Percentiles rank a stretch among this genome's conserved stretches.
These are phyloP conservation scores for Podospora pseudocomata DNA, from an alignment of 495 filamentous ascomycete genomes.

Conservation along the genomic window DNA sequence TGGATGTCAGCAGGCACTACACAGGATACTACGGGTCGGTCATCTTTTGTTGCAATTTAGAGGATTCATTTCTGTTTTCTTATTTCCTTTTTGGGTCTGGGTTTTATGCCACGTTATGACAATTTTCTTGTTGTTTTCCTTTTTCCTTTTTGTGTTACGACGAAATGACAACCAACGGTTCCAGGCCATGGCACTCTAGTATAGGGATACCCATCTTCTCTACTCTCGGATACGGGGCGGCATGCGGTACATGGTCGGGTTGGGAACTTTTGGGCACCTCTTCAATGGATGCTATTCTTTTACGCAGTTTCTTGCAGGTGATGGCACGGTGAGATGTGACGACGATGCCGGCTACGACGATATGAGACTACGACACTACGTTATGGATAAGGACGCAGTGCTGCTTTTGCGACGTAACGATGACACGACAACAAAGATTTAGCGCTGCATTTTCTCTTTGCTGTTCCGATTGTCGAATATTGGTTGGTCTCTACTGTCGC, in stretches of 20 bases:
- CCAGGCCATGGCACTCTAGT: conserved; percentile 6
- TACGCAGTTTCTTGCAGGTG: background rate
- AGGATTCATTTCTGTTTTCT: conserved; percentile 9
- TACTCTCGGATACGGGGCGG: conserved; percentile 2
- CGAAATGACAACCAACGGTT: conserved; percentile 8
- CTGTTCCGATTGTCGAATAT: background rate
- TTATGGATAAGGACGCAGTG: background rate
- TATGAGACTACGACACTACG: background rate
- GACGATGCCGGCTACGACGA: background rate
- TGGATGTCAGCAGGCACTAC: background rate
- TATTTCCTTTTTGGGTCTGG: background rate
- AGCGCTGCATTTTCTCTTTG: background rate
- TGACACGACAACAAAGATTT: background rate
- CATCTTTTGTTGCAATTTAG: conserved; percentile 4
- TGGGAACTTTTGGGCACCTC: conserved; percentile 5
- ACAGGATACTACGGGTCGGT: background rate
- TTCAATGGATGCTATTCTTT: conserved; percentile 10
- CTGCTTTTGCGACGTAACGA: background rate
- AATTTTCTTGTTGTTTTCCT: conserved; percentile 13
- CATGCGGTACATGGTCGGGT: background rate
- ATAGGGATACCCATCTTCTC: conserved; percentile 16
- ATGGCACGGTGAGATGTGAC: background rate
- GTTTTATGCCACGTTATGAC: conserved; percentile 25
- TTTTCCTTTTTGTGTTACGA: conserved; percentile 1
- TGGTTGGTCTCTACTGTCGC: background rate